Evolutionary conservation across 345 rosid species (phyloP).

Genomic region (Populus davidiana): DNA sequence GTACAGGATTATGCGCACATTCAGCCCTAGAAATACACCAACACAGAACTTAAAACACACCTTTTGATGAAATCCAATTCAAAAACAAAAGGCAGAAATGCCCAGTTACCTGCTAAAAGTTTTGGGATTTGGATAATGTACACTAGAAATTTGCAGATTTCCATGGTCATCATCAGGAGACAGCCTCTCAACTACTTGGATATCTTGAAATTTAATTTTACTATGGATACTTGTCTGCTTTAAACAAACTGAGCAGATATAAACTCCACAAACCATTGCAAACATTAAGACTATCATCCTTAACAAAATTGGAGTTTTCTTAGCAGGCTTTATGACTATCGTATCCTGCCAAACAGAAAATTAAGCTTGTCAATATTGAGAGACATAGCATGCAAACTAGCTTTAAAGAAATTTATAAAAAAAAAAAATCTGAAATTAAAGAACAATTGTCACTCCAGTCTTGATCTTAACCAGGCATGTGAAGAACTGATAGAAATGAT

Average conservation of each 20-base stretch:
- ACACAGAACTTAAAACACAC: background rate
- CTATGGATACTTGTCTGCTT: conserved; percentile 52
- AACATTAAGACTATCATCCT: conserved; percentile 69
- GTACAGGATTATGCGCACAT: conserved; percentile 72
- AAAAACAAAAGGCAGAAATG: conserved; percentile 5
- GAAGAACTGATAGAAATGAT: background rate
- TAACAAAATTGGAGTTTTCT: conserved; percentile 67
- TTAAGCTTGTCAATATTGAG: conserved; percentile 1
- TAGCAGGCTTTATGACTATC: conserved; percentile 56
- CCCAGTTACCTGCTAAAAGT: conserved; percentile 68
- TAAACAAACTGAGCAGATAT: conserved; percentile 56
- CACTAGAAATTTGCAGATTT: conserved; percentile 28
- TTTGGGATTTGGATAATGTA: conserved; percentile 78
- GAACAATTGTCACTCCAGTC: background rate
- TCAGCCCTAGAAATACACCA: conserved; percentile 50
- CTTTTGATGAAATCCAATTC: background rate
- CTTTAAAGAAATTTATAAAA: background rate
- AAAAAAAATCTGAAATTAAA: conserved; percentile 15
- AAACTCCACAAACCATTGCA: conserved; percentile 69
- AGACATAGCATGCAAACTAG: conserved; percentile 1
- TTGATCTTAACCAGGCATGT: background rate
- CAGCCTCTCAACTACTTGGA: conserved; percentile 46
- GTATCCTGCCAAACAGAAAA: conserved; percentile 47
- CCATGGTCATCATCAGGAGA: conserved; percentile 11
- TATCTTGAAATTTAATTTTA: conserved; percentile 32